A percentile compares a stretch with the other conserved stretches of the same genome.
Evolutionary conservation across 768 basidiomycete genomes (phyloP).

Genomic region (Phlebiopsis gigantea): DNA sequence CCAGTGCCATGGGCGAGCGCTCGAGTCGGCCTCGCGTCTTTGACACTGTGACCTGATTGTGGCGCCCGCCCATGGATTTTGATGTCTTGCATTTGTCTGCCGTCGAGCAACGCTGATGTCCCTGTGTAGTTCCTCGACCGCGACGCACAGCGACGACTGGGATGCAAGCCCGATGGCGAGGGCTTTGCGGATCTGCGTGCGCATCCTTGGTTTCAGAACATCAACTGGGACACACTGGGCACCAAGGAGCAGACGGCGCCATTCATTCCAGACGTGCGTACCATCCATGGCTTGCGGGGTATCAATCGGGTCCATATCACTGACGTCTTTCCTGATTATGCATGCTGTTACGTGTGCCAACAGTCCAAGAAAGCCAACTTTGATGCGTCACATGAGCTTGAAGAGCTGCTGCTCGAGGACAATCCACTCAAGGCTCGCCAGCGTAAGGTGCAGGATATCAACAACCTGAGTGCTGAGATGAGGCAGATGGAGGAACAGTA

Average conservation of each 20-base stretch:
- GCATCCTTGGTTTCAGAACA: constrained; percentile 83
- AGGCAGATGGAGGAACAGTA: constrained; percentile 98
- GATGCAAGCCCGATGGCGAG: constrained; percentile 75
- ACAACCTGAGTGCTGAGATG: constrained; percentile 84
- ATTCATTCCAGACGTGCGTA: constrained; percentile 82
- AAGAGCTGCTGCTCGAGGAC: constrained; percentile 92
- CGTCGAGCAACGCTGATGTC: not conserved
- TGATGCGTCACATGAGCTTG: constrained; percentile 96
- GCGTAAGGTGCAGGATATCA: constrained; percentile 82
- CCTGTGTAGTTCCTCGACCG: constrained; percentile 73
- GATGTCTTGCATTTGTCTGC: not conserved
- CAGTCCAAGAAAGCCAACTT: constrained; percentile 99
- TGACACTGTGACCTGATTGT: not conserved
- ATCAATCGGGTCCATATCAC: constrained; percentile 10
- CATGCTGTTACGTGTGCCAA: constrained; percentile 1
- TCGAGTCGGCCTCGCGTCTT: not conserved
- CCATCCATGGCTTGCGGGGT: constrained; percentile 1
- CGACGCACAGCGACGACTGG: constrained; percentile 74
- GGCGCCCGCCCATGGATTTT: not conserved
- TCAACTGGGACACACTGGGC: constrained; percentile 88
- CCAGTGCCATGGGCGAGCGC: not conserved
- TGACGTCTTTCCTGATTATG: constrained; percentile 3
- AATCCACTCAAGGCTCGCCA: constrained; percentile 95
- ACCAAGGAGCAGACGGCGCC: constrained; percentile 70
- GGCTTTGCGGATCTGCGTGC: constrained; percentile 73